phyloP scores from a whole-genome alignment of 2,329 filamentous ascomycete species.

The Tolypocladium ovalisporum region DNA sequence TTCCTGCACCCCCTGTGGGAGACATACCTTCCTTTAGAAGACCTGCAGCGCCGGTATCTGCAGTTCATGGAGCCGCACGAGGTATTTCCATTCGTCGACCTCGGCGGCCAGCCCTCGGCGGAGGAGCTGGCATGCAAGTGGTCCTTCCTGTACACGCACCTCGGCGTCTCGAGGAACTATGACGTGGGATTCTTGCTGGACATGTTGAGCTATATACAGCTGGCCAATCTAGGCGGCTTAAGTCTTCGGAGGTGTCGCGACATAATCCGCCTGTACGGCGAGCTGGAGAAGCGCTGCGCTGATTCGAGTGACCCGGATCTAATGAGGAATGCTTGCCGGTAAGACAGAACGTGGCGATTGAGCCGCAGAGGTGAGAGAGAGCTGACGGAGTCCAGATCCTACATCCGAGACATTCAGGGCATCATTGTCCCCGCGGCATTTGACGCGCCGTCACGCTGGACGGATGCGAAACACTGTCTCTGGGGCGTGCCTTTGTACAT shows the following conservation, averaged over 20 bases:
- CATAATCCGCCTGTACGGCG: conserved; percentile 3
- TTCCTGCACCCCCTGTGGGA: conserved; percentile 3
- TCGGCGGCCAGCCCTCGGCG: not conserved
- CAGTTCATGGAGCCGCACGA: conserved; percentile 5
- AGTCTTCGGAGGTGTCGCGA: conserved; percentile 1
- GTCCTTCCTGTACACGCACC: conserved; percentile 3
- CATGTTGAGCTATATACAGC: conserved; percentile 3
- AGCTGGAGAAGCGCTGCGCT: conserved; percentile 1
- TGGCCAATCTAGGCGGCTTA: conserved; percentile 3
- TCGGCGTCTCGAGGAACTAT: conserved; percentile 4
- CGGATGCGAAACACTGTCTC: not conserved
- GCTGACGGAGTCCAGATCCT: not conserved
- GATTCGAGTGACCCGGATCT: conserved; percentile 2
- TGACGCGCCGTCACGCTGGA: conserved; percentile 1
- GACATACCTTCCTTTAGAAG: conserved; percentile 4
- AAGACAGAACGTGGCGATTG: not conserved
- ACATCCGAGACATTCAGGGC: conserved; percentile 4
- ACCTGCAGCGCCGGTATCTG: conserved; percentile 1
- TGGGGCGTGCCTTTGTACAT: conserved; percentile 1
- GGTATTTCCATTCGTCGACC: conserved; percentile 4
- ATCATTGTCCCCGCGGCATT: not conserved
- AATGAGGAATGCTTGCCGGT: conserved; percentile 4
- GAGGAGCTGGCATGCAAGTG: conserved; percentile 2
- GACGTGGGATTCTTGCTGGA: conserved; percentile 4
- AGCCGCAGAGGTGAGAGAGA: not conserved